phyloP scores from a whole-genome alignment of 108 stramenopile species.

The Fragilaria crotonensis region DNA sequence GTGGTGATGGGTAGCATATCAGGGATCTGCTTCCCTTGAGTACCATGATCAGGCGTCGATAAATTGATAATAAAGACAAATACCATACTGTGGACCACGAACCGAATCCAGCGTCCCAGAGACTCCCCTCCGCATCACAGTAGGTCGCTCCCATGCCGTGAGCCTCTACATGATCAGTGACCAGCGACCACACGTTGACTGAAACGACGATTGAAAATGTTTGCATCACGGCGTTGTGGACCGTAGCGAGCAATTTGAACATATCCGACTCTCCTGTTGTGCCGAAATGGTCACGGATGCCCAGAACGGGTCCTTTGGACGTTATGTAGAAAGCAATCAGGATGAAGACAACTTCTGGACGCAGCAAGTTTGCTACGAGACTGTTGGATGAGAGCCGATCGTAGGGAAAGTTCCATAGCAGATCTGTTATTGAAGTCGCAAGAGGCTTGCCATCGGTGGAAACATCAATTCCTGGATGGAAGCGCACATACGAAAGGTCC shows the following conservation, averaged over 20 bases:
- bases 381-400: constrained; percentile 28
- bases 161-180: constrained; percentile 15
- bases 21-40: constrained; percentile 28
- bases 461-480: no score
- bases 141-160: constrained; percentile 33
- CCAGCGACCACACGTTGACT: constrained; percentile 28
- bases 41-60: constrained; percentile 51
- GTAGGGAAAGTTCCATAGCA: constrained; percentile 36
- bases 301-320: constrained; percentile 12
- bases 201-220: constrained; percentile 39
- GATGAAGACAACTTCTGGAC: constrained; percentile 25
- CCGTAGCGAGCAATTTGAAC: constrained; percentile 24
- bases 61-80: constrained; percentile 50
- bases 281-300: constrained; percentile 1
- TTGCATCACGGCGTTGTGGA: constrained; percentile 44
- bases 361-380: constrained; percentile 19
- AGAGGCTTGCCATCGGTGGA: constrained; percentile 35
- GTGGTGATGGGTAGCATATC: constrained; percentile 44
- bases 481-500: no score
- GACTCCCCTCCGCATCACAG: constrained; percentile 31
- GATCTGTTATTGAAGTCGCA: constrained; percentile 18
- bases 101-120: constrained; percentile 40
- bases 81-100: constrained; percentile 50
- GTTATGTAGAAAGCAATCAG: constrained; percentile 25
- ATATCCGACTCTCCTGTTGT: constrained; percentile 15